Conservation (phyloP, 1,284 basidiomycete species). For the Anthracocystis panici-leucophaei region DNA sequence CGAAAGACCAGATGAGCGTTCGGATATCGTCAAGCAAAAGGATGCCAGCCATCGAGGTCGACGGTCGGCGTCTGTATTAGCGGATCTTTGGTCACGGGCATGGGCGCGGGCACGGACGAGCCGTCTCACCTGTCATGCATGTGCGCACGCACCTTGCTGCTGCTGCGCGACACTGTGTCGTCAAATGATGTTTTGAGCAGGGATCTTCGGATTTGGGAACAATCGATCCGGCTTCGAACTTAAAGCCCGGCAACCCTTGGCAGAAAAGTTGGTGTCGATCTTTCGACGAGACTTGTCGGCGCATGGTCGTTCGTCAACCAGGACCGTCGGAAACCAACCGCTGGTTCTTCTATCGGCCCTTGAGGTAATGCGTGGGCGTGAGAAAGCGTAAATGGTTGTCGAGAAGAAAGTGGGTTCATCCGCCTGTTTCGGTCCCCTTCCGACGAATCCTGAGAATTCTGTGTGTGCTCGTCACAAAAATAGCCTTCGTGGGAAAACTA, state of each 20-base stretch:
- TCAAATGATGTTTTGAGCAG: neutral
- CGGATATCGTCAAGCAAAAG: neutral
- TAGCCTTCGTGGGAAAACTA: slow-evolving; percentile 25
- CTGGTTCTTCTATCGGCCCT: slow-evolving; percentile 5
- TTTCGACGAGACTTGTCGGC: neutral
- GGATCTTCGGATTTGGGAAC: slow-evolving; percentile 1
- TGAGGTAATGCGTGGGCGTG: slow-evolving; percentile 23
- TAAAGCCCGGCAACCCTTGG: neutral
- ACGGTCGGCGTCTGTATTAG: neutral
- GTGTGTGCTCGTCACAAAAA: slow-evolving; percentile 9
- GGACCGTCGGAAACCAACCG: slow-evolving; percentile 13
- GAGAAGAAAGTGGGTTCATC: slow-evolving; percentile 8
- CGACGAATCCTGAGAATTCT: slow-evolving; percentile 16
- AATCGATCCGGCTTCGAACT: too few relatives aligned
- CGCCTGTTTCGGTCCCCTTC: slow-evolving; percentile 19
- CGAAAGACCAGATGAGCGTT: neutral
- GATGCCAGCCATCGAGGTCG: neutral
- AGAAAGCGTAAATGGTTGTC: slow-evolving; percentile 12
- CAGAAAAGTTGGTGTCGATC: neutral
- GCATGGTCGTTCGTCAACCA: neutral
- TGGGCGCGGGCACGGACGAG: neutral
- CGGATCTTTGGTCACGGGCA: neutral
- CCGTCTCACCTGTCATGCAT: slow-evolving; percentile 6
- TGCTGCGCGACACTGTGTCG: neutral
- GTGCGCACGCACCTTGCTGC: slow-evolving; percentile 13